Evolutionary conservation across 2,329 filamentous ascomycete species (phyloP).

Genomic region (Phialophora macrospora): DNA sequence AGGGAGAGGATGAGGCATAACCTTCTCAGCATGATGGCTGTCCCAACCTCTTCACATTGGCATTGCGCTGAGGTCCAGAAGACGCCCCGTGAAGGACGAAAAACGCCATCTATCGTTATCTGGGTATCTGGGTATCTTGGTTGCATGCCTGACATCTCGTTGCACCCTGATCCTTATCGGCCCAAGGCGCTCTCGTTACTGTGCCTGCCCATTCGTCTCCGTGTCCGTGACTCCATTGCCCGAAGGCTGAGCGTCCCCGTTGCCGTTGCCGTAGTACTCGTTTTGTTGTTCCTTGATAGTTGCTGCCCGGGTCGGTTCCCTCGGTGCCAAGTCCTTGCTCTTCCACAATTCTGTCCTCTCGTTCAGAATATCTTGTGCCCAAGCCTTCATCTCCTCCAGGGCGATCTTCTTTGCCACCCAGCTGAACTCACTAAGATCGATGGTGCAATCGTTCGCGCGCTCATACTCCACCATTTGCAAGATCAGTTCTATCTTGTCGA

Average conservation of each 20-base stretch:
- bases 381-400: conserved; percentile 77
- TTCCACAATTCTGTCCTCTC: conserved; percentile 79
- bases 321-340: conserved; percentile 44
- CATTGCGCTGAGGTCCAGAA: background rate
- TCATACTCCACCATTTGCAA: conserved; percentile 98
- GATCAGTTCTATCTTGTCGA: conserved; percentile 95
- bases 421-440: conserved; percentile 85
- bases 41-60: too few species aligned
- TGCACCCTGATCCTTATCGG: background rate
- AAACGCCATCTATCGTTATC: conserved; percentile 13
- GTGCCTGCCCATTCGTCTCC: conserved; percentile 11
- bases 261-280: conserved; percentile 38
- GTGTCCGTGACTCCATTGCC: conserved; percentile 19
- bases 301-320: conserved; percentile 30
- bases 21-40: background rate
- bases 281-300: conserved; percentile 38
- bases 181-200: background rate
- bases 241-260: conserved; percentile 12
- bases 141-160: conserved; percentile 1
- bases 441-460: conserved; percentile 64
- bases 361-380: conserved; percentile 75
- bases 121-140: conserved; percentile 23
- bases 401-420: conserved; percentile 75
- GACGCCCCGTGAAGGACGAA: background rate
- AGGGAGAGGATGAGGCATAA: conserved; percentile 18